These are phyloP conservation scores for Ceratocystis harringtonii DNA, from an alignment of 2,329 filamentous ascomycete species.

Conservation along the genomic window DNA sequence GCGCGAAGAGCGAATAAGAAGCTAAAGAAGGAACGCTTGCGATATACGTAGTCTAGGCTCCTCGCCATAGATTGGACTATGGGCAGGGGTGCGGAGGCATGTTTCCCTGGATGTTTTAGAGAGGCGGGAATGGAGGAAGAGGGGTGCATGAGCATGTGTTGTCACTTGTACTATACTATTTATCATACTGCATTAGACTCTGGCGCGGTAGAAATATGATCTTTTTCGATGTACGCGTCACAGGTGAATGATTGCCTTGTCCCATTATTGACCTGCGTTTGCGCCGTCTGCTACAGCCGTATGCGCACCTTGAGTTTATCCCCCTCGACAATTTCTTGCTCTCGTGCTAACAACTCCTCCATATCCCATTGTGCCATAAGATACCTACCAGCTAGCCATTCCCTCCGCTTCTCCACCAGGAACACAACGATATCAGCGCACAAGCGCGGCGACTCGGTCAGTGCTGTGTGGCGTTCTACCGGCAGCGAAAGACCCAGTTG, in stretches of 20 bases:
- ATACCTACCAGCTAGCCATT: constrained; percentile 33
- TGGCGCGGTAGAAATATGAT: background rate
- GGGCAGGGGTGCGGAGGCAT: background rate
- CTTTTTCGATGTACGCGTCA: background rate
- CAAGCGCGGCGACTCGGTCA: constrained; percentile 28
- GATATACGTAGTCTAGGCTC: background rate
- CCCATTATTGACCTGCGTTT: too few species aligned
- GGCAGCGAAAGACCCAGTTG: constrained; percentile 20
- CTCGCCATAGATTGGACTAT: background rate
- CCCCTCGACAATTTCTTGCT: constrained; percentile 28
- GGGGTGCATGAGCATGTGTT: background rate
- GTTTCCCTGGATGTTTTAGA: background rate
- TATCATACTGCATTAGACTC: background rate
- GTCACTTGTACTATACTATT: background rate
- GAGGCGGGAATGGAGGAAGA: background rate
- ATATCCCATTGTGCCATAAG: constrained; percentile 34
- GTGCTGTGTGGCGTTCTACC: constrained; percentile 6
- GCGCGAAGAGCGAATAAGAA: constrained; percentile 7
- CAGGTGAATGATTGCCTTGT: background rate
- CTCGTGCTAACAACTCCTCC: constrained; percentile 28
- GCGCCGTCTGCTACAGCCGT: background rate
- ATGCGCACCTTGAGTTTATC: constrained; percentile 19
- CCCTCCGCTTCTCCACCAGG: constrained; percentile 27
- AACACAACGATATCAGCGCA: constrained; percentile 31
- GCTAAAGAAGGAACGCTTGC: background rate